Conservation (phyloP, 1,284 basidiomycete genomes). For the Anthracocystis setariae region DNA sequence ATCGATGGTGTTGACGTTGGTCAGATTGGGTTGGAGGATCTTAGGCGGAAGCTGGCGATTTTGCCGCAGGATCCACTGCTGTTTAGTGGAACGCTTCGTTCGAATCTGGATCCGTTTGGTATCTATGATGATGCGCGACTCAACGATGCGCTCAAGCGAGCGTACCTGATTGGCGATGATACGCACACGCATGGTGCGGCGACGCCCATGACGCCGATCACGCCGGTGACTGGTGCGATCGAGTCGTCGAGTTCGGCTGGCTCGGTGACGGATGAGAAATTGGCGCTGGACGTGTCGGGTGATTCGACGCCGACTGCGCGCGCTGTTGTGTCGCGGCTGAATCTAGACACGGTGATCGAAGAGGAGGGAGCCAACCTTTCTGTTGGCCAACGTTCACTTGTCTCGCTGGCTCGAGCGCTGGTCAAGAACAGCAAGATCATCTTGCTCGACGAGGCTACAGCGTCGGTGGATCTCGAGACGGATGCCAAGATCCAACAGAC, state of each 20-base stretch:
- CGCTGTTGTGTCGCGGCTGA: slow-evolving; percentile 50
- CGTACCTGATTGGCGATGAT: slow-evolving; percentile 62
- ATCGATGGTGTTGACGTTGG: slow-evolving; percentile 76
- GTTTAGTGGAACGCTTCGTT: slow-evolving; percentile 68
- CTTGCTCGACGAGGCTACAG: slow-evolving; percentile 77
- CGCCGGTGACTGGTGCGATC: slow-evolving; percentile 8
- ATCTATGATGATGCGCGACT: slow-evolving; percentile 67
- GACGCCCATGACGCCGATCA: slow-evolving; percentile 23
- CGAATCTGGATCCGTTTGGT: slow-evolving; percentile 68
- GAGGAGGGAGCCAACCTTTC: slow-evolving; percentile 67
- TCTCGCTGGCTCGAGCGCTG: slow-evolving; percentile 67
- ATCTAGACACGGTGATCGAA: slow-evolving; percentile 64
- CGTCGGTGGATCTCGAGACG: slow-evolving; percentile 80
- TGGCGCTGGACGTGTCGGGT: slow-evolving; percentile 18
- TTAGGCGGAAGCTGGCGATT: slow-evolving; percentile 61
- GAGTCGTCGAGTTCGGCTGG: slow-evolving; percentile 19
- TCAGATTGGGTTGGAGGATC: slow-evolving; percentile 70
- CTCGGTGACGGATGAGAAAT: slow-evolving; percentile 41
- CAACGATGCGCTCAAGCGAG: slow-evolving; percentile 66
- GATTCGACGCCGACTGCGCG: slow-evolving; percentile 21
- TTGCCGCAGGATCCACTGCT: slow-evolving; percentile 67
- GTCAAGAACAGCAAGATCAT: slow-evolving; percentile 62
- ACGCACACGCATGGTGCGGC: slow-evolving; percentile 43
- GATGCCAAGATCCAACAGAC: slow-evolving; percentile 85
- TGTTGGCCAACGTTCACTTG: slow-evolving; percentile 67